phyloP scores from a whole-genome alignment of 78 protist species.

The Bodo saltans region DNA sequence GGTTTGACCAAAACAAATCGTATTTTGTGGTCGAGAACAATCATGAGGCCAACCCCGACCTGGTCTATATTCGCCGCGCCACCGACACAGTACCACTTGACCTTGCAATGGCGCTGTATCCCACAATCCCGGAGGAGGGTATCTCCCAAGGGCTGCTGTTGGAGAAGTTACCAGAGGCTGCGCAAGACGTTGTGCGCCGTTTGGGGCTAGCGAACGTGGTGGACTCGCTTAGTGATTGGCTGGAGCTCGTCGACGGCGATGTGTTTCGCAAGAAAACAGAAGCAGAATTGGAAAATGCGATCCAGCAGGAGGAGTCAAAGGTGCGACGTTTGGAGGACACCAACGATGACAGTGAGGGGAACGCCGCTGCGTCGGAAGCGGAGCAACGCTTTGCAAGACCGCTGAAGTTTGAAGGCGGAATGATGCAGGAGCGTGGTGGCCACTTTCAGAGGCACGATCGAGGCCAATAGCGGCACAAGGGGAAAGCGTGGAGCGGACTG shows the following conservation, averaged over 20 bases:
- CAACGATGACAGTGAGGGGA: no score
- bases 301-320: no score
- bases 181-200: neutral
- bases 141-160: neutral
- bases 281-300: no score
- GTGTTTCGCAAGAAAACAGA: no score
- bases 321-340: no score
- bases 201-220: neutral
- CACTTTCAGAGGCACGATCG: no score
- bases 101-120: neutral
- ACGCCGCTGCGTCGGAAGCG: no score
- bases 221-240: neutral
- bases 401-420: no score
- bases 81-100: neutral
- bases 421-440: no score
- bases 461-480: no score
- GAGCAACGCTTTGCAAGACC: no score
- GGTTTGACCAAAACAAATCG: neutral
- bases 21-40: neutral
- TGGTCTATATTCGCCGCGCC: neutral
- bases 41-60: neutral
- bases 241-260: neutral
- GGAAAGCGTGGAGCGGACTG: no score
- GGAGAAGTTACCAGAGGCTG: neutral
- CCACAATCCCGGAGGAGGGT: neutral